Evolutionary conservation across 2,329 filamentous ascomycete genomes (phyloP).

Genomic region (Huntiella omanensis): DNA sequence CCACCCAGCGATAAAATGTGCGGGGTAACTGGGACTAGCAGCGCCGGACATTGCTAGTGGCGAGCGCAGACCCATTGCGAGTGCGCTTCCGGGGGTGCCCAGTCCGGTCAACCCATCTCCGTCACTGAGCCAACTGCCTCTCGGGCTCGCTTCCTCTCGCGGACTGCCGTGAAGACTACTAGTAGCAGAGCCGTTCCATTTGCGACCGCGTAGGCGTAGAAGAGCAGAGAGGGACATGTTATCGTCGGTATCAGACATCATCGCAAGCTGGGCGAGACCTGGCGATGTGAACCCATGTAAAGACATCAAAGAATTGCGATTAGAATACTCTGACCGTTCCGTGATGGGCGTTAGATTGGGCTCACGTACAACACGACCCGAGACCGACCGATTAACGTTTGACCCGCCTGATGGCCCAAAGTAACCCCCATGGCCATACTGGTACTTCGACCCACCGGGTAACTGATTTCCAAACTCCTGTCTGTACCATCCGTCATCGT

Average conservation of each 20-base stretch:
- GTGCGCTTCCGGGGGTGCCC: no score
- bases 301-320: conserved; percentile 76
- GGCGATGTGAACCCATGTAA: conserved; percentile 44
- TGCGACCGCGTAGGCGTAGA: conserved; percentile 51
- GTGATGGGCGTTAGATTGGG: conserved; percentile 93
- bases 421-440: conserved; percentile 68
- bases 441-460: conserved; percentile 25
- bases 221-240: conserved; percentile 58
- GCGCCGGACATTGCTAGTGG: no score
- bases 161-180: conserved; percentile 39
- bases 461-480: conserved; percentile 62
- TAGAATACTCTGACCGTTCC: conserved; percentile 88
- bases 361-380: conserved; percentile 59
- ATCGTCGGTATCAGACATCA: conserved; percentile 34
- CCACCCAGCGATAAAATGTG: no score
- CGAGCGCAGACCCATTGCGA: no score
- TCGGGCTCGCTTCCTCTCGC: conserved; percentile 11
- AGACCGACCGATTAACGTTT: conserved; percentile 45
- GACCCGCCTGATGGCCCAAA: conserved; percentile 52
- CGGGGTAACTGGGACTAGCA: no score
- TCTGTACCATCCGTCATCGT: conserved; percentile 86
- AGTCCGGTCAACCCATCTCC: no score
- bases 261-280: conserved; percentile 58
- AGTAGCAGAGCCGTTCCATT: conserved; percentile 66
- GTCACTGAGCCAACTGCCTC: no score